Evolutionary conservation across 805 yeast genomes (phyloP).

Genomic region (Lipomyces chichibuensis): DNA sequence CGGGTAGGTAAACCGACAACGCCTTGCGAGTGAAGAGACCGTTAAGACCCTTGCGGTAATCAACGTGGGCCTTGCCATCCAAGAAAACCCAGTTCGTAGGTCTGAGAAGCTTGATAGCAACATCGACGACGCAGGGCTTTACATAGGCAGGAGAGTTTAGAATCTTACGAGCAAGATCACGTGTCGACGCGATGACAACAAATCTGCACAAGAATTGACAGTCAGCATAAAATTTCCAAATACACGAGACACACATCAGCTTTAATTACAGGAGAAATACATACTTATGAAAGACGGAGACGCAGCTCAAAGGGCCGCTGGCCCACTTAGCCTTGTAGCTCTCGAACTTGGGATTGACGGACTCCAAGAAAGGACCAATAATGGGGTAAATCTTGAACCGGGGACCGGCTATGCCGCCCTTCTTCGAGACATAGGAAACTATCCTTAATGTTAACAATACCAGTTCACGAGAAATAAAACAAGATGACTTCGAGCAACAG

Average conservation of each 20-base stretch:
- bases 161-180: slow-evolving; percentile 87
- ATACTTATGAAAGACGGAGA: slow-evolving; percentile 89
- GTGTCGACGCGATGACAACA: slow-evolving; percentile 87
- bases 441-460: slow-evolving; percentile 13
- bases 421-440: slow-evolving; percentile 80
- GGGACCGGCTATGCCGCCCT: slow-evolving; percentile 93
- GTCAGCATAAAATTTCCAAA: neutral
- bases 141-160: slow-evolving; percentile 83
- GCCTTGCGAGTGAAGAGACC: slow-evolving; percentile 87
- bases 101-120: slow-evolving; percentile 88
- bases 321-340: slow-evolving; percentile 93
- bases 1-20: slow-evolving; percentile 79
- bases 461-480: slow-evolving; percentile 41
- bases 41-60: slow-evolving; percentile 87
- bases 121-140: slow-evolving; percentile 98
- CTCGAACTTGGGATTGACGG: slow-evolving; percentile 92
- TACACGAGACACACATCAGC: neutral
- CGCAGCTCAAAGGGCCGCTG: slow-evolving; percentile 93
- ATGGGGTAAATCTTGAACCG: slow-evolving; percentile 86
- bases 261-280: neutral
- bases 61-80: slow-evolving; percentile 94
- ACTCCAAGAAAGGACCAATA: slow-evolving; percentile 94
- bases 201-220: slow-evolving; percentile 46
- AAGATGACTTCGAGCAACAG: neutral
- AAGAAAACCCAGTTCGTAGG: slow-evolving; percentile 97